These are phyloP conservation scores for Ambrosia hybrid DNA, from an alignment of 140 eudicot species.

Conservation along the genomic window DNA sequence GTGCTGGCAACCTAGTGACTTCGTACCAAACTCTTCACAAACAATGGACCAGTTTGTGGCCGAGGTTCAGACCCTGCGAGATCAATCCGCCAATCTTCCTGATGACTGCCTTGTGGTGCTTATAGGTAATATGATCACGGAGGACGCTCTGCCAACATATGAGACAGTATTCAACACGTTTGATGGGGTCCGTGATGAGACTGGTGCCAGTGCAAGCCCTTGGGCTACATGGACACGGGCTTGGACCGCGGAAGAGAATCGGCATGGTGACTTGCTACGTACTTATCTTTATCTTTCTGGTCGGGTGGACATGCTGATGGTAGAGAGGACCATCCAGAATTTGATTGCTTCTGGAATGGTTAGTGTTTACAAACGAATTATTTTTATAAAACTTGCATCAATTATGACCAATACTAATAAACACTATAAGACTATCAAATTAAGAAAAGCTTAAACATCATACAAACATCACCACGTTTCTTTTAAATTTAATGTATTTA, in stretches of 20 bases:
- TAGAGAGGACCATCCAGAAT: constrained; percentile 62
- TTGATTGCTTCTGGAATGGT: constrained; percentile 81
- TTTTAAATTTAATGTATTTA: no score
- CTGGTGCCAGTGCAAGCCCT: constrained; percentile 57
- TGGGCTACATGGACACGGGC: constrained; percentile 78
- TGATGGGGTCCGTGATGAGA: constrained; percentile 67
- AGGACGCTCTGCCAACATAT: constrained; percentile 71
- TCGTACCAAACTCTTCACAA: not conserved
- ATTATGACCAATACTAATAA: no score
- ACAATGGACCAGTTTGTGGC: not conserved
- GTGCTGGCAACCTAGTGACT: constrained; percentile 1
- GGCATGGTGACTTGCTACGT: constrained; percentile 78
- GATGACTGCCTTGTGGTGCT: not conserved
- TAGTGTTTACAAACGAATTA: constrained; percentile 3
- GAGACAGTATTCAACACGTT: constrained; percentile 64
- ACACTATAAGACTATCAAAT: no score
- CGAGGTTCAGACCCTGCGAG: not conserved
- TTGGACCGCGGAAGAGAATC: constrained; percentile 81
- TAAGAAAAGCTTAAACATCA: no score
- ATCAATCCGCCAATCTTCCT: not conserved
- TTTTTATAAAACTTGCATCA: no score
- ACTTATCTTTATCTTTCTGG: constrained; percentile 72
- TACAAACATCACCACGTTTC: no score
- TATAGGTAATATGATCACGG: constrained; percentile 24
- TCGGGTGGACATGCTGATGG: constrained; percentile 73